phyloP scores from a whole-genome alignment of 129 eudicot genomes.

The Pittosporum tobira region DNA sequence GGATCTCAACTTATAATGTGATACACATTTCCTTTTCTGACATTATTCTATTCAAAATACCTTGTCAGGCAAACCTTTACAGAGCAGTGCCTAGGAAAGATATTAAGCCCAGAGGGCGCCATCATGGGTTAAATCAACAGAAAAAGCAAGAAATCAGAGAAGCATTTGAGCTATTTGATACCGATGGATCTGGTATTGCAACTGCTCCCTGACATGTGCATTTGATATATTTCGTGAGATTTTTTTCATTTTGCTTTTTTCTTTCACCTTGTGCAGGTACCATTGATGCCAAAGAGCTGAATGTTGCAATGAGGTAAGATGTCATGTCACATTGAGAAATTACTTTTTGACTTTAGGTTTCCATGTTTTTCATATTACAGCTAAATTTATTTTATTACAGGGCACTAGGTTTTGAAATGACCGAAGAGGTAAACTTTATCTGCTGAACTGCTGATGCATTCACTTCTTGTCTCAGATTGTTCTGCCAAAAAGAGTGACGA shows the following conservation, averaged over 20 bases:
- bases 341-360: background rate
- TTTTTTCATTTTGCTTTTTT: constrained; percentile 6
- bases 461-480: no score
- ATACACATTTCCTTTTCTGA: background rate
- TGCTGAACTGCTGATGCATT: constrained; percentile 1
- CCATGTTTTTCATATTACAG: constrained; percentile 2
- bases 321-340: background rate
- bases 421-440: constrained; percentile 61
- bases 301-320: constrained; percentile 92
- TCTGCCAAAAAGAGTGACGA: no score
- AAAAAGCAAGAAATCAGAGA: constrained; percentile 92
- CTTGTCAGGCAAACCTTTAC: constrained; percentile 25
- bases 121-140: constrained; percentile 67
- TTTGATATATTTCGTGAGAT: background rate
- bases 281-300: constrained; percentile 93
- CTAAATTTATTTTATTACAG: constrained; percentile 37
- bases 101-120: constrained; percentile 70
- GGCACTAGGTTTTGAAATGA: constrained; percentile 93
- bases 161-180: constrained; percentile 96
- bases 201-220: background rate
- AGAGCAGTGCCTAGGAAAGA: constrained; percentile 49
- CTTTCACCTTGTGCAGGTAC: constrained; percentile 44
- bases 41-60: background rate
- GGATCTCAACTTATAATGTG: background rate
- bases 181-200: constrained; percentile 80